These are phyloP conservation scores for Syncephalastrum contaminatum DNA, from an alignment of 371 early-diverging fungal genomes.

Conservation along the genomic window DNA sequence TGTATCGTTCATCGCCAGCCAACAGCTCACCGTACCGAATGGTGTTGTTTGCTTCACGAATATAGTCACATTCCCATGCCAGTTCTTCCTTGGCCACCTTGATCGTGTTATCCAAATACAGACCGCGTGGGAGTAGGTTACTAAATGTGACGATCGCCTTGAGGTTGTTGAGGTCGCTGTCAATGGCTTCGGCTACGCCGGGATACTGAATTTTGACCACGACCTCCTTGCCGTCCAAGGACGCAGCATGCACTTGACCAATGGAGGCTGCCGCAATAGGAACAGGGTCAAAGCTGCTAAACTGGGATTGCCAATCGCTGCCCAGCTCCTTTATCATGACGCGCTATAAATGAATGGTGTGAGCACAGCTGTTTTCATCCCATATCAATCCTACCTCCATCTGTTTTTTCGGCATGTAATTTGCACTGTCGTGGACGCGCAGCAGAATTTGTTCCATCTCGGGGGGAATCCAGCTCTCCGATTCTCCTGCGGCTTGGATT, in stretches of 20 bases:
- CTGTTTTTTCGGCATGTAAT: constrained; percentile 92
- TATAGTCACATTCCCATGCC: constrained; percentile 94
- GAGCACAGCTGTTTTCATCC: neutral
- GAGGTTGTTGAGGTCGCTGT: constrained; percentile 85
- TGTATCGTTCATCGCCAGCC: constrained; percentile 60
- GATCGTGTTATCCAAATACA: constrained; percentile 96
- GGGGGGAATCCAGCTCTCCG: constrained; percentile 62
- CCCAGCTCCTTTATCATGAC: constrained; percentile 79
- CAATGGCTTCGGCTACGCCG: constrained; percentile 87
- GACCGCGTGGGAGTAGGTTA: constrained; percentile 85
- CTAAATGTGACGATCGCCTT: constrained; percentile 78
- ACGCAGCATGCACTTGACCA: constrained; percentile 91
- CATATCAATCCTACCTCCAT: constrained; percentile 54
- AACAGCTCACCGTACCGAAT: constrained; percentile 66
- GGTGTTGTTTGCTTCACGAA: constrained; percentile 83
- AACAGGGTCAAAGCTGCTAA: constrained; percentile 65
- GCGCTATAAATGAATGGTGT: constrained; percentile 26
- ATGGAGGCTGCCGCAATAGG: constrained; percentile 97
- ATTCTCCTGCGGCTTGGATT: constrained; percentile 35
- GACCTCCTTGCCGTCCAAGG: constrained; percentile 56
- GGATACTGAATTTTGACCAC: constrained; percentile 98
- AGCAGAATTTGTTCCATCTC: constrained; percentile 82
- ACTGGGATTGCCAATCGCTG: constrained; percentile 71
- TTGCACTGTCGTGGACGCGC: constrained; percentile 92
- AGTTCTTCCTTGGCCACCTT: constrained; percentile 88